Evolutionary conservation across 257 asterid species (phyloP).

Genomic region (Capsicum chinense): DNA sequence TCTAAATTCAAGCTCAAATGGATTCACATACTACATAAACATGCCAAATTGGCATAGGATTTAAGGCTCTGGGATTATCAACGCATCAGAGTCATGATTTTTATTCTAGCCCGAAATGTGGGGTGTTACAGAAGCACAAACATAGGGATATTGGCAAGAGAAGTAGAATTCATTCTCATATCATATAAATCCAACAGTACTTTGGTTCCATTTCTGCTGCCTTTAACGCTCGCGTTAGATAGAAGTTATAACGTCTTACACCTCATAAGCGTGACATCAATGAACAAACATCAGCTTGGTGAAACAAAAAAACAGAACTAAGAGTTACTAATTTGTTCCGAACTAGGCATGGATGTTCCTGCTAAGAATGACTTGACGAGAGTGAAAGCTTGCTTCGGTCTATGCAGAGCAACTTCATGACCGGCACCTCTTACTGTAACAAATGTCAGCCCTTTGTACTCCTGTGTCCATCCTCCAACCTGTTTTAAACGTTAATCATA

Average conservation of each 20-base stretch:
- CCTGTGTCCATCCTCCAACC: slow-evolving; percentile 97
- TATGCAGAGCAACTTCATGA: slow-evolving; percentile 86
- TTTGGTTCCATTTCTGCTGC: slow-evolving; percentile 8
- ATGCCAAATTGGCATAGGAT: too few species aligned
- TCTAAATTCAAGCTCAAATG: too few species aligned
- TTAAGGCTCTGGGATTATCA: too few species aligned
- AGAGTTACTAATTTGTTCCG: slow-evolving; percentile 46
- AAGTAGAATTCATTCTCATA: background rate
- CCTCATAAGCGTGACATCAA: background rate
- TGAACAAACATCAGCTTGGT: background rate
- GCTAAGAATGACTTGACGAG: slow-evolving; percentile 64
- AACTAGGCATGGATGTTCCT: slow-evolving; percentile 67
- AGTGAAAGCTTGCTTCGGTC: slow-evolving; percentile 77
- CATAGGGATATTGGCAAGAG: background rate
- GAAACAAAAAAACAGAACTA: slow-evolving; percentile 27
- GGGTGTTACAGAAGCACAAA: background rate
- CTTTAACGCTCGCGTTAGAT: background rate
- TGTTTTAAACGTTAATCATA: slow-evolving; percentile 35
- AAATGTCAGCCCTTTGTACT: slow-evolving; percentile 76
- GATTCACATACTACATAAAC: too few species aligned
- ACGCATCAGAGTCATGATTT: too few species aligned
- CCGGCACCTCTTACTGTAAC: slow-evolving; percentile 94
- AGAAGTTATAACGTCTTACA: slow-evolving; percentile 4
- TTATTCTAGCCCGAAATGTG: background rate
- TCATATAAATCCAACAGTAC: background rate